Evolutionary conservation across 768 basidiomycete genomes (phyloP), one percentile per base, ranked within the genome.

Genomic region (Coprinellus micaceus): DNA sequence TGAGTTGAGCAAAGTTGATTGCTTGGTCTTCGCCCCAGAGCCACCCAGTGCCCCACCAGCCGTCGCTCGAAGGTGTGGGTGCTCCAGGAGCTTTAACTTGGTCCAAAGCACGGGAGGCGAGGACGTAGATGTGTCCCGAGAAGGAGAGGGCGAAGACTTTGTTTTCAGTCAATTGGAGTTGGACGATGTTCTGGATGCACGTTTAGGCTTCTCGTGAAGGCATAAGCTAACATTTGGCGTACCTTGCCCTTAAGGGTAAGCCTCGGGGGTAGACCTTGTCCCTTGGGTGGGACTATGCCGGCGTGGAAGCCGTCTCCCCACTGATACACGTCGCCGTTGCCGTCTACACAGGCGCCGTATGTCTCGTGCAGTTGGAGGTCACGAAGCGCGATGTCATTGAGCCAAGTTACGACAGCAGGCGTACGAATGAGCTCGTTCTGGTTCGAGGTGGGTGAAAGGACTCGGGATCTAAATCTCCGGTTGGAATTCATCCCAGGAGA

Each of bases 241-340:
- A 86, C 89, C 76, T 89, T 88, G 56, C 83, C 86, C 54, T 76
- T 77, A 46, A 91, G 66, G 0, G 86, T 87, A 43, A 77, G 68
- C 26, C 71, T 77, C 4, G 86, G 86, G 26, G 58, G 60, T n/a
- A 36, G 46, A 10, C 37, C 26, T 24, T 15, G 17, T 17, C 37
- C 36, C 21, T 24, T n/a, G n/a, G n/a, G 62, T 60, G 5, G 59
- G 59, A 69, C 50, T 15, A 68, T 60, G 3, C 69, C 59, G 15
- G 75, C 75, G 60, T 77, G 78, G 68, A 84, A 88, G 0, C 80
- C 85, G 40, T 78, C 75, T 0, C 91, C 91, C 91, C 91, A 94
- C 62, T 92, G 89, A 63, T 90, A 88, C 2, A 91, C 85, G 61
- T 94, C 86, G 24, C 91, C 92, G 33, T 81, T 77, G 7, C 82